These are phyloP conservation scores for Trypanosoma conorhini DNA, from an alignment of 208 protist species.

Conservation along the genomic window DNA sequence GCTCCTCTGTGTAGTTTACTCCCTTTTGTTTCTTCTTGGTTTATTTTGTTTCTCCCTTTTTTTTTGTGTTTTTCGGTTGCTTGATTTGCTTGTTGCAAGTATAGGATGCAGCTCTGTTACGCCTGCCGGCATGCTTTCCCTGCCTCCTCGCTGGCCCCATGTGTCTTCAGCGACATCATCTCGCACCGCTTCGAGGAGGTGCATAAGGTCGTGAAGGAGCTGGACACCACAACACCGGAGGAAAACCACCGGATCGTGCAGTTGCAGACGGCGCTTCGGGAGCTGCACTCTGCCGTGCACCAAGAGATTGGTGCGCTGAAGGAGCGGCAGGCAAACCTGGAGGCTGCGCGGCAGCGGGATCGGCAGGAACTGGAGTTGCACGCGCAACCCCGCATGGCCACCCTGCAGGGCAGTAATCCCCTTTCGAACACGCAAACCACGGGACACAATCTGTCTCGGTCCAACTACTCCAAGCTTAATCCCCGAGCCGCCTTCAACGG, in stretches of 20 bases:
- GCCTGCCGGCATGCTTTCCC: slow-evolving; percentile 83
- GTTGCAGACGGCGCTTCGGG: slow-evolving; percentile 45
- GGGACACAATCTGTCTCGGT: slow-evolving; percentile 4
- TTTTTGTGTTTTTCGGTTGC: slow-evolving; percentile 27
- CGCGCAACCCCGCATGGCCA: background rate
- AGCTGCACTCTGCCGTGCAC: slow-evolving; percentile 68
- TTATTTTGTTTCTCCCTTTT: slow-evolving; percentile 15
- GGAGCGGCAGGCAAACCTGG: slow-evolving; percentile 22
- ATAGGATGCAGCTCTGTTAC: slow-evolving; percentile 62
- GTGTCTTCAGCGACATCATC: slow-evolving; percentile 75
- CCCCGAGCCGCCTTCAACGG: slow-evolving; percentile 61
- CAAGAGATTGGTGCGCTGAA: slow-evolving; percentile 66
- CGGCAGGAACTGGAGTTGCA: slow-evolving; percentile 34
- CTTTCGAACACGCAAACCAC: slow-evolving; percentile 9
- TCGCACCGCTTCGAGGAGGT: slow-evolving; percentile 50
- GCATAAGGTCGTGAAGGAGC: slow-evolving; percentile 39
- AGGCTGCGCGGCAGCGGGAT: slow-evolving; percentile 25
- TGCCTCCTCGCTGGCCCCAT: slow-evolving; percentile 39
- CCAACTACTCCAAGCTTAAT: background rate
- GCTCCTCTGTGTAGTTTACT: background rate
- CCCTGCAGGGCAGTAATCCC: slow-evolving; percentile 1
- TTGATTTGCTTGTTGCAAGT: slow-evolving; percentile 18
- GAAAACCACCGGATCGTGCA: slow-evolving; percentile 52
- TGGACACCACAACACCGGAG: slow-evolving; percentile 40
- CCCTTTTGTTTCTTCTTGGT: slow-evolving; percentile 6